Conservation (phyloP, 306 rosid genomes). For the Abrus pulchellus region DNA sequence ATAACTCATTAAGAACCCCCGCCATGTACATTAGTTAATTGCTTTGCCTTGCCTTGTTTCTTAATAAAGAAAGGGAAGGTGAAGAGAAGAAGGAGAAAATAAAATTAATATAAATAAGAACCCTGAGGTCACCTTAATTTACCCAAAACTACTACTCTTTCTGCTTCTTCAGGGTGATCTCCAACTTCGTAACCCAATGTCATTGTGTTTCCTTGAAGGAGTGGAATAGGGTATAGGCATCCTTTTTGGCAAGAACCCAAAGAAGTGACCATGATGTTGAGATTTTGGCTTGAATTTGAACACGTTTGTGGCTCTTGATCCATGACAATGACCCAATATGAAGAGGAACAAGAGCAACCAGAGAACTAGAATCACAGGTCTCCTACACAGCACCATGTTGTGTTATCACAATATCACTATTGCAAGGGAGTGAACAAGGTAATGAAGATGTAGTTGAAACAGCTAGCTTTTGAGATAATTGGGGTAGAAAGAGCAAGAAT, state of each 20-base stretch:
- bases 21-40: conserved; percentile 61
- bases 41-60: conserved; percentile 45
- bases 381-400: conserved; percentile 62
- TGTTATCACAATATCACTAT: neutral
- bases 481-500: conserved; percentile 39
- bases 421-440: conserved; percentile 6
- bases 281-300: conserved; percentile 71
- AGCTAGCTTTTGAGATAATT: conserved; percentile 40
- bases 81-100: neutral
- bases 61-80: conserved; percentile 46
- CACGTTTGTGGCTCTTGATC: conserved; percentile 57
- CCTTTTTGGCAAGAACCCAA: conserved; percentile 86
- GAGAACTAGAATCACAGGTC: conserved; percentile 47
- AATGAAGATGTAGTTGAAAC: conserved; percentile 3
- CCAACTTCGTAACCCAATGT: conserved; percentile 83
- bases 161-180: conserved; percentile 67
- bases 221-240: conserved; percentile 85
- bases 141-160: conserved; percentile 27
- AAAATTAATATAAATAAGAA: conserved; percentile 39
- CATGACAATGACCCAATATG: conserved; percentile 58
- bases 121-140: conserved; percentile 52
- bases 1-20: conserved; percentile 49
- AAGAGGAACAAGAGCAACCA: conserved; percentile 63
- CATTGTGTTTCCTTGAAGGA: conserved; percentile 96
- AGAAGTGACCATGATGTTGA: conserved; percentile 73